Base-by-base conservation (phyloP, 257 asterid species). In the Solanum rostratum region DNA sequence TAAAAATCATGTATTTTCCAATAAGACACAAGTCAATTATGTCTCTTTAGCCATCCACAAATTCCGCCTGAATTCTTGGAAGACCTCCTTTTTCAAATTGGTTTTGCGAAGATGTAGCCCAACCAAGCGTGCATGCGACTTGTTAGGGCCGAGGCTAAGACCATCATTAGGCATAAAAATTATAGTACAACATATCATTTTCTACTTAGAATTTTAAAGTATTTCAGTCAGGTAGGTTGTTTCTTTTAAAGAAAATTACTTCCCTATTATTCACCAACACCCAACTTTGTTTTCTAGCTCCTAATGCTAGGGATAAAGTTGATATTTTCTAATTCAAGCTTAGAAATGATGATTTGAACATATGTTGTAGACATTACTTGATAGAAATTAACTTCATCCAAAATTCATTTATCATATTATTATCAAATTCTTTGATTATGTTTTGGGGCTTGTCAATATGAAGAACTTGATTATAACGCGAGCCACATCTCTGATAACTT, bases 61-160 rank as follows among this genome's bases (percentile, higher is more conserved):
- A 74, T 69, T 50, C 79, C 84, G 84, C 92, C 90, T 84, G 6
- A 79, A 84, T 74, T 65, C 20, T 70, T 83, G 91, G 90, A 46
- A 81, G 41, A 78, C 57, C 37, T 22, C 22, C 12, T 33, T 54
- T 39, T 37, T 19, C 10, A 19, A 63, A 82, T 62, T 50, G 63
- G 63, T 24, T 27, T 50, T 78, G 60, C 63, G 63, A 69, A 1
- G 15, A 37, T 33, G 27, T 29, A 33, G 49, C 50, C 16, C 78
- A 4, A 37, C 50, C 78, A 69, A 18, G 27, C 27, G 18, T 37
- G 27, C 41, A 5, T 29, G 39, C 3, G 37, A 73, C 20, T 65
- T 65, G 43, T 66, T 30, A 30, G 74, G 45, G 46, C 3, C 6
- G 14, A 14, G 46, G 50, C 14, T 12, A 37, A 10, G 50, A 68